Evolutionary conservation across 345 rosid species (phyloP), one percentile per base, ranked within the genome.

Genomic region (Ceriops tagal): DNA sequence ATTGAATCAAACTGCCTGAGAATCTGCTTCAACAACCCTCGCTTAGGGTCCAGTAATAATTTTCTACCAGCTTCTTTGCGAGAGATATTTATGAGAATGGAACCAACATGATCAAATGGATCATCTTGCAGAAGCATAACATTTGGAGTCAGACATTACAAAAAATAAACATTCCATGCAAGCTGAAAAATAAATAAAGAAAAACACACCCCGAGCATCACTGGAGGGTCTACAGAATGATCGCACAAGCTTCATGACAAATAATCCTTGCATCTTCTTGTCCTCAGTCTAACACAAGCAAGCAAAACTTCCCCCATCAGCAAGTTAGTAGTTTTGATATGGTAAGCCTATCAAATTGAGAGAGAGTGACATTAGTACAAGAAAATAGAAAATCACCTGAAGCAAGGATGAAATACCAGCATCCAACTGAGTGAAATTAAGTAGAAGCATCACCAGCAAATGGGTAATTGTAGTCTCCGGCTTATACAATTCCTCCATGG

Each of bases 81-180:
- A 69, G 96, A 93, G 77, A 93, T 79, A 81, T 93, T 93, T 49
- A 93, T 88, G 62, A 93, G 92, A 83, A 91, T 86, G 53, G 97
- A 93, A 71, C 90, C 95, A 73, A 88, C 97, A 79, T 91, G 96
- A 76, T 91, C 92, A 81, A 91, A 93, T 73, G 87, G 91, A 80
- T 88, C 96, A 82, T 90, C 97, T 93, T 78, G 78, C 66, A 71
- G 47, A 73, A 31, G 51, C 52, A 62, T 20, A 58, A 43, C 49
- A 55, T 64, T 74, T 30, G 75, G 51, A 31, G 61, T 71, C 32
- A 72, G 73, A 63, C 53, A 49, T 49, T 31, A 8, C 24, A 52
- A 39, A 27, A 53, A 53, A 65, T 30, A 34, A 16, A 66, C 30
- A 47, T 5, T 16, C 30, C 10, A 51, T 18, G 30, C 46, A 64